Percentiles rank a stretch among this genome's conserved stretches.
Evolutionary conservation across 495 filamentous ascomycete species (phyloP).

Genomic region (Tirmania nivea): DNA sequence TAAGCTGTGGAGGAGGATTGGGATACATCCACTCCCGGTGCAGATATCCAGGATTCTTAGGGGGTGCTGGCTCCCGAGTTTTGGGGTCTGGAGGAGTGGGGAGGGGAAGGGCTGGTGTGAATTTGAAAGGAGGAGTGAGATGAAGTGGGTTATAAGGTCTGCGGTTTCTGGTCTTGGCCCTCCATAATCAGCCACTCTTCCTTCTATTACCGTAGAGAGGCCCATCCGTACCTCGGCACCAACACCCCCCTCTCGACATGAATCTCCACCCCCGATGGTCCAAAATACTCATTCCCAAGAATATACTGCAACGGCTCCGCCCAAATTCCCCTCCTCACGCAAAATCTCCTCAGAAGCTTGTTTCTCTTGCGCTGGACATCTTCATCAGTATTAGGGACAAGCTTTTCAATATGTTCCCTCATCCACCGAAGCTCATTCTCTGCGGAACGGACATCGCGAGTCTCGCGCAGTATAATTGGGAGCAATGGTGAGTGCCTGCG

Average conservation of each 20-base stretch:
- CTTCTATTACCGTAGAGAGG: no score
- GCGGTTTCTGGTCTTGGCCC: constrained; percentile 45
- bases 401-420: constrained; percentile 29
- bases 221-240: constrained; percentile 45
- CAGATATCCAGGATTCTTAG: constrained; percentile 65
- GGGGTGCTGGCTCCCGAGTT: background rate
- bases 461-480: constrained; percentile 43
- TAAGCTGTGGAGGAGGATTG: constrained; percentile 43
- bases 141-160: constrained; percentile 37
- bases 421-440: constrained; percentile 77
- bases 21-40: constrained; percentile 77
- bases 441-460: constrained; percentile 43
- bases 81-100: no score
- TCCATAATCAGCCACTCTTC: background rate
- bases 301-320: constrained; percentile 69
- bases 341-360: constrained; percentile 27
- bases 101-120: no score
- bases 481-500: constrained; percentile 33
- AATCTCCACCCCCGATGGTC: constrained; percentile 43
- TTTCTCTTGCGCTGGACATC: constrained; percentile 1
- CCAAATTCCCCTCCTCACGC: constrained; percentile 36
- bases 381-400: constrained; percentile 19
- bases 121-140: constrained; percentile 21
- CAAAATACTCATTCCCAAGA: constrained; percentile 74
- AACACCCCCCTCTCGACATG: constrained; percentile 51